Evolutionary conservation across 768 basidiomycete species (phyloP).

Genomic region (Omphalotus guepiniiformis): DNA sequence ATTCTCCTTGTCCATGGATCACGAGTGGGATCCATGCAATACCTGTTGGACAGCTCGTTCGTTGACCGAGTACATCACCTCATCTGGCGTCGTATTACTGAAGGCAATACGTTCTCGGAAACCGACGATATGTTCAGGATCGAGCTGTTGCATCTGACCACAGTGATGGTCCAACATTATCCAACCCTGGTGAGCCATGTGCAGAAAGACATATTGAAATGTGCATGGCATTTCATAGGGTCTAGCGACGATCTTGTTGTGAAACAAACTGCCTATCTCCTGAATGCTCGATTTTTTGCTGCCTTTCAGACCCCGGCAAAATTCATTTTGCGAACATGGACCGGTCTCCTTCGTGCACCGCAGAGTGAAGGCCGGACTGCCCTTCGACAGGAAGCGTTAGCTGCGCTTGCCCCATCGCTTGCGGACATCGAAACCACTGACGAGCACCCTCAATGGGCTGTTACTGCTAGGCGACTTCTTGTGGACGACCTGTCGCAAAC

Average conservation of each 20-base stretch:
- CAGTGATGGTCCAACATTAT: conserved; percentile 82
- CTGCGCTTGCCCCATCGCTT: conserved; percentile 81
- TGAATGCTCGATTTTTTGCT: conserved; percentile 89
- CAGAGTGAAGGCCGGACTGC: conserved; percentile 70
- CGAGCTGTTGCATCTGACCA: conserved; percentile 87
- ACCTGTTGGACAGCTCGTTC: conserved; percentile 69
- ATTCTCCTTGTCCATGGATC: conserved; percentile 75
- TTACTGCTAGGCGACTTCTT: conserved; percentile 76
- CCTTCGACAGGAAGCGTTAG: conserved; percentile 79
- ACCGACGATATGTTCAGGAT: conserved; percentile 86
- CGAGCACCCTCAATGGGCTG: conserved; percentile 78
- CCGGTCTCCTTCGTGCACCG: conserved; percentile 77
- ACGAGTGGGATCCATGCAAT: conserved; percentile 45
- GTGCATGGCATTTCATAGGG: conserved; percentile 85
- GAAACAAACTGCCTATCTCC: conserved; percentile 87
- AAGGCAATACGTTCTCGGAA: conserved; percentile 44
- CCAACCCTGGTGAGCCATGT: conserved; percentile 73
- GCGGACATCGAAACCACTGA: conserved; percentile 56
- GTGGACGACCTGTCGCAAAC: conserved; percentile 78
- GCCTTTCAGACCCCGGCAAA: conserved; percentile 86
- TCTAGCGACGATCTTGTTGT: conserved; percentile 81
- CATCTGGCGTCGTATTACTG: conserved; percentile 80
- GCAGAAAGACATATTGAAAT: conserved; percentile 90
- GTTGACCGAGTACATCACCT: conserved; percentile 63
- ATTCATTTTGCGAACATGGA: conserved; percentile 89